These are phyloP conservation scores for Cymodocea nodosa DNA, from an alignment of 116 monocot species.

Conservation along the genomic window DNA sequence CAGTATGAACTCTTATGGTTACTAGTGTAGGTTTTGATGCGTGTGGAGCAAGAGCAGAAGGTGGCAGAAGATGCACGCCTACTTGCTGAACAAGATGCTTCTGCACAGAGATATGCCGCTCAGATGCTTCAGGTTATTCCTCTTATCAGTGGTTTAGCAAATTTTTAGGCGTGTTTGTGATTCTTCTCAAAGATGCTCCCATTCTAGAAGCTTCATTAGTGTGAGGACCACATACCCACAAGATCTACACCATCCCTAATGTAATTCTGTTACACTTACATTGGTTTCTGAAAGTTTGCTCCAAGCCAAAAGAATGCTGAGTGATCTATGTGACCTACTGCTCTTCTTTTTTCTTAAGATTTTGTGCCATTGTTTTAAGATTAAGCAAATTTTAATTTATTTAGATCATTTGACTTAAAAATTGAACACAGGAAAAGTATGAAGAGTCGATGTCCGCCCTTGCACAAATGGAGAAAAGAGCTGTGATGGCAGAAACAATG, in stretches of 20 bases:
- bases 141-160: not conserved
- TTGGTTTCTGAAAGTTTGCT: too few relatives aligned
- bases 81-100: conserved; percentile 48
- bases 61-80: conserved; percentile 56
- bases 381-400: not conserved
- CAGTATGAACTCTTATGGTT: conserved; percentile 1
- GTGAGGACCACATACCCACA: too few relatives aligned
- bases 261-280: too few relatives aligned
- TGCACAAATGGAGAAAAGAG: conserved; percentile 84
- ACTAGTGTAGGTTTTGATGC: conserved; percentile 33
- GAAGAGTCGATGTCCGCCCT: conserved; percentile 63
- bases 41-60: conserved; percentile 56
- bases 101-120: conserved; percentile 41
- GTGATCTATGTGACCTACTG: not conserved
- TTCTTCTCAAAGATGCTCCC: too few relatives aligned
- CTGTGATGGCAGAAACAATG: conserved; percentile 96
- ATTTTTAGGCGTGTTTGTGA: not conserved
- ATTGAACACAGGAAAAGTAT: conserved; percentile 71
- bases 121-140: conserved; percentile 61
- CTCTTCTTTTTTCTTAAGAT: not conserved
- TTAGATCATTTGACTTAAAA: not conserved
- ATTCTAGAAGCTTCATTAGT: too few relatives aligned
- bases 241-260: too few relatives aligned
- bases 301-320: not conserved
- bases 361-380: not conserved